Conservation (phyloP, 1,139 yeast species). For the Protomyces macrosporus region DNA sequence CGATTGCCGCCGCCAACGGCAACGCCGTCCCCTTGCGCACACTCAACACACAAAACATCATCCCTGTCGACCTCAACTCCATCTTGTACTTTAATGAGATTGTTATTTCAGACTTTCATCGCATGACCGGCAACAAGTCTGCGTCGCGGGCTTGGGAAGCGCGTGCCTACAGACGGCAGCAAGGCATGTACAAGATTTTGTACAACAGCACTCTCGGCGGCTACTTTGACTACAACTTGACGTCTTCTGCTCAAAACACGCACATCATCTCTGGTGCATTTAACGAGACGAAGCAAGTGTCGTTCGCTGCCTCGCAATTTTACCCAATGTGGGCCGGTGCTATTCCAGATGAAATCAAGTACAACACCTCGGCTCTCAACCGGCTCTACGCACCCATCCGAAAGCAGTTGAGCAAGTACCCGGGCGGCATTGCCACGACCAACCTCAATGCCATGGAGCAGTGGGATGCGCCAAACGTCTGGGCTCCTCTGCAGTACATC, state of each 20-base stretch:
- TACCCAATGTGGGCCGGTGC: constrained; percentile 25
- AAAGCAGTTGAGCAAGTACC: background rate
- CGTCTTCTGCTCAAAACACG: constrained; percentile 2
- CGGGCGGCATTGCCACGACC: constrained; percentile 26
- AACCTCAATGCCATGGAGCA: constrained; percentile 12
- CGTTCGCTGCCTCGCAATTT: constrained; percentile 11
- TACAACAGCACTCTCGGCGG: constrained; percentile 10
- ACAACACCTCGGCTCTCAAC: background rate
- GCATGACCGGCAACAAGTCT: background rate
- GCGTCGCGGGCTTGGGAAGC: constrained; percentile 4
- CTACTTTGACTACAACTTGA: constrained; percentile 20
- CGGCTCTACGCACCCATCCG: constrained; percentile 8
- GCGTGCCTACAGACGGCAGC: constrained; percentile 3
- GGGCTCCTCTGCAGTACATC: constrained; percentile 25
- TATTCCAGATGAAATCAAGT: background rate
- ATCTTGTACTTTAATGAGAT: constrained; percentile 17
- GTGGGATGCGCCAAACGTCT: constrained; percentile 28
- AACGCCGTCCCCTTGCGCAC: constrained; percentile 15
- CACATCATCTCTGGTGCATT: background rate
- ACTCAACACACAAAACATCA: constrained; percentile 7
- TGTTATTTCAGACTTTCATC: constrained; percentile 7
- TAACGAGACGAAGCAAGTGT: background rate
- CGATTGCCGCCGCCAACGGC: constrained; percentile 1
- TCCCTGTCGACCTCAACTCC: constrained; percentile 26
- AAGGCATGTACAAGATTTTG: background rate